Evolutionary conservation across 371 early-diverging fungal species (phyloP).

Genomic region (Mucor saturninus): DNA sequence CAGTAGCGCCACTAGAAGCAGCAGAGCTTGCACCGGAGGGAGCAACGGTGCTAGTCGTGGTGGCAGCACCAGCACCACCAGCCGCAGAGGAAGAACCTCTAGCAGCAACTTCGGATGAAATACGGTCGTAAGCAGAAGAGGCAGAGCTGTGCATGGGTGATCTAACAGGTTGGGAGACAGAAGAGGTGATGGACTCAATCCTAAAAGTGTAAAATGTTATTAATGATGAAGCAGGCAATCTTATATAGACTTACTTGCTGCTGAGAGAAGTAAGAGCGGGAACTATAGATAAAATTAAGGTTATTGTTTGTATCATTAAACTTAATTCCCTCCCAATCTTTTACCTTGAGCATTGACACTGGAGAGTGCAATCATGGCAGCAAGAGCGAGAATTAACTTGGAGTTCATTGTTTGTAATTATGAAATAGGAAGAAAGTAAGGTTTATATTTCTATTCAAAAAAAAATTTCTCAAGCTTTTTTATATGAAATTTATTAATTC

Average conservation of each 20-base stretch:
- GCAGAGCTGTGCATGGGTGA: slow-evolving; percentile 22
- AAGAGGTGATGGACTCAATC: slow-evolving; percentile 9
- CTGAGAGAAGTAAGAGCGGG: slow-evolving; percentile 29
- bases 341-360: slow-evolving; percentile 23
- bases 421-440: not conserved
- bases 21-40: not conserved
- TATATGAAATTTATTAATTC: not conserved
- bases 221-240: not conserved
- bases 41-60: not conserved
- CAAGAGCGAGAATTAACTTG: slow-evolving; percentile 23
- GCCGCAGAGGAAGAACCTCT: not conserved
- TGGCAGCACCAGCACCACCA: not conserved
- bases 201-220: not conserved
- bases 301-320: no score
- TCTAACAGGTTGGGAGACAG: not conserved
- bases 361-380: slow-evolving; percentile 18
- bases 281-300: not conserved
- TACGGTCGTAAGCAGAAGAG: slow-evolving; percentile 32
- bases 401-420: slow-evolving; percentile 22
- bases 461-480: not conserved
- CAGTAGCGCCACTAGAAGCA: not conserved
- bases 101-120: slow-evolving; percentile 23
- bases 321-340: not conserved
- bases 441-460: not conserved
- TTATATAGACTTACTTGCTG: slow-evolving; percentile 15